Evolutionary conservation across 2,329 filamentous ascomycete species (phyloP).

Genomic region (Trichophyton benhamiae): DNA sequence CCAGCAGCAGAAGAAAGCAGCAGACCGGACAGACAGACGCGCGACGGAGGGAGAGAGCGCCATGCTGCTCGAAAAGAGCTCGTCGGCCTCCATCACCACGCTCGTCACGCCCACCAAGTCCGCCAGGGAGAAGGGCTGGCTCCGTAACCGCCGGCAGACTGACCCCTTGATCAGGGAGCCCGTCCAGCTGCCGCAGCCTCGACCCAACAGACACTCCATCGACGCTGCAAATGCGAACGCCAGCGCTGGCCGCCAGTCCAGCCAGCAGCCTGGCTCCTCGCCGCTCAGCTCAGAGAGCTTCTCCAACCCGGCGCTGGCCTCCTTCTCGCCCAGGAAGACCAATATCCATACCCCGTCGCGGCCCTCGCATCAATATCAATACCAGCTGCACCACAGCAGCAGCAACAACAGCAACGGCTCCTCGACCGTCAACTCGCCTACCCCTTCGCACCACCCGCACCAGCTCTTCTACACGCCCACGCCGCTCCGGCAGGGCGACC

Average conservation of each 20-base stretch:
- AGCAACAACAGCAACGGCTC: conserved; percentile 8
- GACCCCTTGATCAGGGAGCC: conserved; percentile 10
- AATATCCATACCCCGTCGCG: conserved; percentile 5
- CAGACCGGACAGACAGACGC: background rate
- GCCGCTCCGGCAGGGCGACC: conserved; percentile 11
- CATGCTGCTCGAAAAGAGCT: conserved; percentile 1
- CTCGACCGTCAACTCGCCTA: conserved; percentile 12
- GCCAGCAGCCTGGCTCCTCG: conserved; percentile 13
- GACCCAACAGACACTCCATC: conserved; percentile 8
- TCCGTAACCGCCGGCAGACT: conserved; percentile 10
- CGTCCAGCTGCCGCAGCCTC: background rate
- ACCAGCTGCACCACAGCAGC: background rate
- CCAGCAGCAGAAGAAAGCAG: too few species aligned
- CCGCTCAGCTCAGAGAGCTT: conserved; percentile 17
- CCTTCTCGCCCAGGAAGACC: conserved; percentile 18
- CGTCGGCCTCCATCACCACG: background rate
- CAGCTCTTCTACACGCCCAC: background rate
- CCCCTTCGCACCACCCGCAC: conserved; percentile 11
- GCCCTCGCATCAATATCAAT: background rate
- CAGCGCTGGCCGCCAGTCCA: conserved; percentile 3
- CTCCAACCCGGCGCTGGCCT: conserved; percentile 19
- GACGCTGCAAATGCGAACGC: conserved; percentile 7
- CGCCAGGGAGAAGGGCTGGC: conserved; percentile 7
- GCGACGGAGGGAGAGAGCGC: background rate
- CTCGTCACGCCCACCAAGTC: background rate